These are phyloP conservation scores for Tilletia indica DNA, from an alignment of 1,284 basidiomycete genomes.

Conservation along the genomic window DNA sequence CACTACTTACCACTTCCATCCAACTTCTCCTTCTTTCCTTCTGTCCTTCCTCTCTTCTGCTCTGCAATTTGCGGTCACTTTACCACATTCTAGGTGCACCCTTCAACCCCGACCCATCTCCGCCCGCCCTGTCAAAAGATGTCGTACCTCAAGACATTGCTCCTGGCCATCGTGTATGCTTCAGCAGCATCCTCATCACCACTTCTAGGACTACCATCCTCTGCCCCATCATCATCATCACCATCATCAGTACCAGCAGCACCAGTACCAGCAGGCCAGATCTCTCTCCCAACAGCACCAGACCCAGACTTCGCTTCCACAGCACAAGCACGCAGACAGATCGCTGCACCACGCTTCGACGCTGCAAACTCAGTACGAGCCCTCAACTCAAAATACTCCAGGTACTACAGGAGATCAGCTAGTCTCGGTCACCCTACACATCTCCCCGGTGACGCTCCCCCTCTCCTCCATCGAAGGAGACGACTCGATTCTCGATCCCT, in stretches of 20 bases:
- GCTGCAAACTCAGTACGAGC: constrained; percentile 30
- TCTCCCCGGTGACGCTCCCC: constrained; percentile 26
- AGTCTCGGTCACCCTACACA: neutral
- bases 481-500: constrained; percentile 16
- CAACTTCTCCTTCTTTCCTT: constrained; percentile 11
- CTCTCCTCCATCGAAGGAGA: constrained; percentile 31
- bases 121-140: constrained; percentile 7
- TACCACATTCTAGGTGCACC: neutral
- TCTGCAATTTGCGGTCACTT: neutral
- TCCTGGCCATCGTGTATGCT: constrained; percentile 19
- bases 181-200: neutral
- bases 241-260: neutral
- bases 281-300: neutral
- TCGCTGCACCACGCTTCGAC: constrained; percentile 28
- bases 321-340: constrained; percentile 21
- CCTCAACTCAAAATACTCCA: constrained; percentile 29
- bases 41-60: constrained; percentile 14
- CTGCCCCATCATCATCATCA: neutral
- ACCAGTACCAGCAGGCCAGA: constrained; percentile 13
- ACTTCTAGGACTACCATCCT: neutral
- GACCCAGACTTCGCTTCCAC: constrained; percentile 28
- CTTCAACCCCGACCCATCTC: neutral
- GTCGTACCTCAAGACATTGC: neutral
- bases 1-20: neutral
- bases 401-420: neutral